Conservation (phyloP, 1,139 yeast species). For the Saccharomyces uvarum region DNA sequence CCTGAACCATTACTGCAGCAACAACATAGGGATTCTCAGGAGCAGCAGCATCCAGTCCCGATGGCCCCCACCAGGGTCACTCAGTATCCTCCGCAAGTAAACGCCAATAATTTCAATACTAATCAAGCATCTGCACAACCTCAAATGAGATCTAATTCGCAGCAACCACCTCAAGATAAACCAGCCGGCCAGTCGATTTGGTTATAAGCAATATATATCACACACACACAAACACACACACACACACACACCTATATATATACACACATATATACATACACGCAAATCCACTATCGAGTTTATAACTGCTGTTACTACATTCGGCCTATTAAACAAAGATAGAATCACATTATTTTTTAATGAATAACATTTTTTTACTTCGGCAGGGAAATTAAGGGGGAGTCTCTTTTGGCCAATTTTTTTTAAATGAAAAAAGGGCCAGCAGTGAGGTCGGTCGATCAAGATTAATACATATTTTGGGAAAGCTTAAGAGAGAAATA, state of each 20-base stretch:
- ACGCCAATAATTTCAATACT: background rate
- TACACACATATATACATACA: background rate
- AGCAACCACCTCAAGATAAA: background rate
- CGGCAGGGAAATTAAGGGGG: background rate
- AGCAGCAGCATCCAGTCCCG: slow-evolving; percentile 13
- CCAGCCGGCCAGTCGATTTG: background rate
- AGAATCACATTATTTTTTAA: background rate
- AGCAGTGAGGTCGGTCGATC: background rate
- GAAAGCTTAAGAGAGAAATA: background rate
- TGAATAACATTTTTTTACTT: background rate
- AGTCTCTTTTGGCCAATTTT: background rate
- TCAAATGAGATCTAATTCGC: background rate
- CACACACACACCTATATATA: background rate
- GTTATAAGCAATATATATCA: background rate
- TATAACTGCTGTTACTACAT: background rate
- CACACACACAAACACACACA: background rate
- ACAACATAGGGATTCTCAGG: slow-evolving; percentile 18
- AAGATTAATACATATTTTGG: background rate
- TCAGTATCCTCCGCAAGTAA: slow-evolving; percentile 13
- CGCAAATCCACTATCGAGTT: background rate
- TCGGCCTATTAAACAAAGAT: background rate
- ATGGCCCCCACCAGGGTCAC: slow-evolving; percentile 11
- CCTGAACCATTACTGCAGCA: slow-evolving; percentile 22
- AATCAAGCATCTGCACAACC: background rate
- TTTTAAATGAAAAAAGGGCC: background rate